A percentile compares a stretch with the other conserved stretches of the same genome.
These are phyloP conservation scores for Leccinum broughii DNA, from an alignment of 768 basidiomycete species.

Conservation along the genomic window DNA sequence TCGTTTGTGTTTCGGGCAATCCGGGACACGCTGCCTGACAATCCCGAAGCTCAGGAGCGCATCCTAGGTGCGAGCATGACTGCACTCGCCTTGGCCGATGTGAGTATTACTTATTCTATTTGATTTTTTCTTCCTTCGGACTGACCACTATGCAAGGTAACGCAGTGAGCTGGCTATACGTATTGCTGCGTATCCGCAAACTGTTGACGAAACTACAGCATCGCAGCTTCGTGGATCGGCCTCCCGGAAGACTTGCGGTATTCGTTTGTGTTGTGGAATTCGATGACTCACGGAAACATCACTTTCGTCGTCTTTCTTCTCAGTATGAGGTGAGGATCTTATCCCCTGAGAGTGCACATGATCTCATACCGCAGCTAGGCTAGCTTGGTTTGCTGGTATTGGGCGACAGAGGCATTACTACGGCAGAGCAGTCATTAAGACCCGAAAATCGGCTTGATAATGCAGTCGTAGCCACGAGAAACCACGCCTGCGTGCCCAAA, in stretches of 20 bases:
- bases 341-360: conserved; percentile 1
- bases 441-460: conserved; percentile 17
- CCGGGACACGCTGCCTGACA: conserved; percentile 55
- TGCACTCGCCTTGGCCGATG: conserved; percentile 70
- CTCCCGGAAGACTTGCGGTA: conserved; percentile 59
- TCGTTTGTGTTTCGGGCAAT: conserved; percentile 67
- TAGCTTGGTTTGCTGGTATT: conserved; percentile 57
- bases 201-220: conserved; percentile 40
- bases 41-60: conserved; percentile 65
- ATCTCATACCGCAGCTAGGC: conserved; percentile 32
- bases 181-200: not conserved
- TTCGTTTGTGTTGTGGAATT: conserved; percentile 58
- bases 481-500: not conserved
- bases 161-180: conserved; percentile 49
- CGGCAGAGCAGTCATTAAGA: conserved; percentile 21
- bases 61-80: conserved; percentile 63
- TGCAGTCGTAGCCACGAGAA: not conserved
- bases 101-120: conserved; percentile 35
- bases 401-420: conserved; percentile 48
- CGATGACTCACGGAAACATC: conserved; percentile 77
- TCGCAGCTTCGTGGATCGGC: conserved; percentile 53
- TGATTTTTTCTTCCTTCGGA: not conserved
- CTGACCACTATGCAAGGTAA: conserved; percentile 41
- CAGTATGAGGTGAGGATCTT: conserved; percentile 46
- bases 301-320: conserved; percentile 60